phyloP scores from a whole-genome alignment of 306 rosid species.

The Astragalus glycyphyllos region DNA sequence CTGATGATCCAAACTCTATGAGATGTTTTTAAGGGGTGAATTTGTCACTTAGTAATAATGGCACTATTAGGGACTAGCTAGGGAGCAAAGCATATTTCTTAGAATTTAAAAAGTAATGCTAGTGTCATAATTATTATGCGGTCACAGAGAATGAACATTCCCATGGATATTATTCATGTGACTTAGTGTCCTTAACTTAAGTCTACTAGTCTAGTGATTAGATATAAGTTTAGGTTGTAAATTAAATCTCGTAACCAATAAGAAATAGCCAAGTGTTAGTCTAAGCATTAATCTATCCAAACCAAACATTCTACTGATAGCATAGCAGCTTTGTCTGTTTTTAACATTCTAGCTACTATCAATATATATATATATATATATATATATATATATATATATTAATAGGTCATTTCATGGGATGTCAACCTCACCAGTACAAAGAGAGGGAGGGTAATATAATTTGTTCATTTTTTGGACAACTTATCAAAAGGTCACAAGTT shows the following conservation, averaged over 20 bases:
- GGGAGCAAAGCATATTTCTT: neutral
- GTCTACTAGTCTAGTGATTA: neutral
- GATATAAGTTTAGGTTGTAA: conserved; percentile 1
- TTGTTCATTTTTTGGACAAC: conserved; percentile 23
- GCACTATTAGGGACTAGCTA: neutral
- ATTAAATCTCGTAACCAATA: conserved; percentile 4
- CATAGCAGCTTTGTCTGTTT: conserved; percentile 7
- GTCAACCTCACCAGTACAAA: conserved; percentile 38
- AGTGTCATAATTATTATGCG: conserved; percentile 7
- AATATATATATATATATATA: too few species aligned
- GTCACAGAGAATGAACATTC: conserved; percentile 14
- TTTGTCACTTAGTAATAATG: neutral
- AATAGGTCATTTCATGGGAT: conserved; percentile 22
- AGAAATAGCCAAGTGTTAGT: conserved; percentile 1
- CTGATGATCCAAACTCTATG: neutral
- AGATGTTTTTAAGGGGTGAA: neutral
- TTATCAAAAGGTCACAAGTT: conserved; percentile 22
- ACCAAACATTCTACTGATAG: conserved; percentile 23
- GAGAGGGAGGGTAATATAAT: conserved; percentile 22
- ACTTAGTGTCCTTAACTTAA: neutral
- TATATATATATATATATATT: too few species aligned
- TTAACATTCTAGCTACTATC: conserved; percentile 1
- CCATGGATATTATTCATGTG: neutral
- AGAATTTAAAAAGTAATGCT: neutral
- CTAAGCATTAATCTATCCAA: conserved; percentile 8